Evolutionary conservation across 768 basidiomycete genomes (phyloP).

Genomic region (Boletus tomentosulus): DNA sequence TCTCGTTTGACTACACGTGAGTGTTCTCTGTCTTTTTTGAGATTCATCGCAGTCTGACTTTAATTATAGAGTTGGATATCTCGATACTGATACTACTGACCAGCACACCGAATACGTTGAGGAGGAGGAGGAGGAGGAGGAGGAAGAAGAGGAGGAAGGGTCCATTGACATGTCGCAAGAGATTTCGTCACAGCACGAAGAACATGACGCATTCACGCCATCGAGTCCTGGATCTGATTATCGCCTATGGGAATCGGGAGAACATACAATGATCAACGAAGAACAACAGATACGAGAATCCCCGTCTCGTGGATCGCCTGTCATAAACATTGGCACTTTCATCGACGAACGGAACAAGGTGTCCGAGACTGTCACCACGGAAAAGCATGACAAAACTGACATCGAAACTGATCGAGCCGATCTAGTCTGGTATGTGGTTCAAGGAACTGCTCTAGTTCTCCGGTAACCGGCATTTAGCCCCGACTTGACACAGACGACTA

Average conservation of each 20-base stretch:
- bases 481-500: background rate
- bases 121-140: background rate
- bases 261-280: background rate
- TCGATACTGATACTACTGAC: background rate
- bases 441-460: background rate
- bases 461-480: background rate
- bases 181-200: background rate
- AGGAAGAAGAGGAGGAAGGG: background rate
- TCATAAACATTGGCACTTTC: background rate
- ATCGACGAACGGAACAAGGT: background rate
- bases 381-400: background rate
- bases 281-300: background rate
- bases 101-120: background rate
- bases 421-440: background rate
- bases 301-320: background rate
- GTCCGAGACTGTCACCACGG: background rate
- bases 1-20: background rate
- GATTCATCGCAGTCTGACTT: background rate
- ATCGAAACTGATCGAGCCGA: background rate
- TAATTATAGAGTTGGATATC: background rate
- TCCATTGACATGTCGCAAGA: background rate
- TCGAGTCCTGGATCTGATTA: background rate
- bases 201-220: background rate
- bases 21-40: background rate
- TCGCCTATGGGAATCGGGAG: background rate